A percentile compares a stretch with the other conserved stretches of the same genome.
Conservation (phyloP, 2,329 filamentous ascomycete species). For the Diaporthe aspalathi region DNA sequence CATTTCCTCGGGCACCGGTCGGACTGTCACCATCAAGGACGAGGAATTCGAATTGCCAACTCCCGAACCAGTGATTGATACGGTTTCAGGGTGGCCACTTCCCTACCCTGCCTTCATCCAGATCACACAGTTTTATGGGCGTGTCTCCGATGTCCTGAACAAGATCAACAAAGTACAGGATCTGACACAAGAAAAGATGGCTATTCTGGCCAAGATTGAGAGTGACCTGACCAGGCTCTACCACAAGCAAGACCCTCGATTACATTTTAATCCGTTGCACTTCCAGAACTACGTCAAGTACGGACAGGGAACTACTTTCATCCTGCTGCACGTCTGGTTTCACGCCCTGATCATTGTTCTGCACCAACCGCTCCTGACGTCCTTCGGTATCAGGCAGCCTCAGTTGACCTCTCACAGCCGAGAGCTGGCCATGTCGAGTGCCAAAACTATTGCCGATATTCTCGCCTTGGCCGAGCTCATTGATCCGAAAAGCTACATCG, state of each 20-base stretch:
- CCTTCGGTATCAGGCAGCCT: constrained; percentile 74
- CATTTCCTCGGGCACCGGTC: constrained; percentile 87
- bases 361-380: constrained; percentile 84
- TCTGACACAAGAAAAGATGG: constrained; percentile 79
- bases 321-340: constrained; percentile 89
- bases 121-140: constrained; percentile 87
- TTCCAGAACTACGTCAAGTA: constrained; percentile 86
- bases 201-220: constrained; percentile 81
- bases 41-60: constrained; percentile 87
- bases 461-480: constrained; percentile 87
- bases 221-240: constrained; percentile 78
- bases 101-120: constrained; percentile 84
- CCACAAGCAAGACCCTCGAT: constrained; percentile 77
- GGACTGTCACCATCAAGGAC: constrained; percentile 84
- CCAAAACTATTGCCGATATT: constrained; percentile 92
- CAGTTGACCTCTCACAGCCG: constrained; percentile 84
- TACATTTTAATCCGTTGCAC: constrained; percentile 87
- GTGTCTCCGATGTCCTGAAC: constrained; percentile 86
- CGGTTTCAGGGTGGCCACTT: constrained; percentile 75
- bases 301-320: constrained; percentile 87
- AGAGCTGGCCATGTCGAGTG: constrained; percentile 86
- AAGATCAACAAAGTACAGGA: constrained; percentile 80
- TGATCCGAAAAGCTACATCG: constrained; percentile 85
- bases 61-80: constrained; percentile 61
- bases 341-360: constrained; percentile 87